These are phyloP conservation scores for Hypoxylon lenormandii DNA, from an alignment of 495 filamentous ascomycete genomes.

Conservation along the genomic window DNA sequence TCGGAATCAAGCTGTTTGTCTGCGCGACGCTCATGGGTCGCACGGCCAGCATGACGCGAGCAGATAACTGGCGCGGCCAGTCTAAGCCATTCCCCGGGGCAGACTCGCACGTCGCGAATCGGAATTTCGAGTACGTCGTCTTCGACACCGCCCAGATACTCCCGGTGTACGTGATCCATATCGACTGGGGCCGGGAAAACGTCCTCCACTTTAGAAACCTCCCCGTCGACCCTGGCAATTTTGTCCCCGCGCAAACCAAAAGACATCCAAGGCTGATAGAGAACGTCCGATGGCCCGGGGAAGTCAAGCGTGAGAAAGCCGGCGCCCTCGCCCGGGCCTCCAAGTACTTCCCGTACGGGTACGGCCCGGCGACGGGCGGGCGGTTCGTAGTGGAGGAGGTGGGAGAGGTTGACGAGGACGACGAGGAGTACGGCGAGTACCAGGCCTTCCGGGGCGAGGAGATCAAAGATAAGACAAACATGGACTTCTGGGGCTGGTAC, in stretches of 20 bases:
- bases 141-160: slow-evolving; percentile 57
- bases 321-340: slow-evolving; percentile 50
- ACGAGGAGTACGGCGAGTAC: slow-evolving; percentile 56
- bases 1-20: slow-evolving; percentile 55
- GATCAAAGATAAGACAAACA: slow-evolving; percentile 34
- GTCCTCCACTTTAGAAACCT: slow-evolving; percentile 28
- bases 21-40: slow-evolving; percentile 58
- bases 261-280: slow-evolving; percentile 23
- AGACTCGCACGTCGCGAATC: slow-evolving; percentile 52
- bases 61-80: slow-evolving; percentile 41
- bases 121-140: slow-evolving; percentile 55
- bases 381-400: slow-evolving; percentile 58
- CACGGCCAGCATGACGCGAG: slow-evolving; percentile 35
- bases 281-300: slow-evolving; percentile 40
- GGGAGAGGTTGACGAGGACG: slow-evolving; percentile 55
- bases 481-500: slow-evolving; percentile 45
- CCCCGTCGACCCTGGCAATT: slow-evolving; percentile 14
- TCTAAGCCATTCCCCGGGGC: slow-evolving; percentile 38
- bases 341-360: slow-evolving; percentile 61
- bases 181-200: slow-evolving; percentile 50
- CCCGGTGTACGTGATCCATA: slow-evolving; percentile 59
- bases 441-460: slow-evolving; percentile 51
- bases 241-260: slow-evolving; percentile 27
- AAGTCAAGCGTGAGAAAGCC: slow-evolving; percentile 46
- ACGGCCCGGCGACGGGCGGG: slow-evolving; percentile 53